phyloP scores from a whole-genome alignment of 2,329 filamentous ascomycete genomes.

The Botrytis cinerea region DNA sequence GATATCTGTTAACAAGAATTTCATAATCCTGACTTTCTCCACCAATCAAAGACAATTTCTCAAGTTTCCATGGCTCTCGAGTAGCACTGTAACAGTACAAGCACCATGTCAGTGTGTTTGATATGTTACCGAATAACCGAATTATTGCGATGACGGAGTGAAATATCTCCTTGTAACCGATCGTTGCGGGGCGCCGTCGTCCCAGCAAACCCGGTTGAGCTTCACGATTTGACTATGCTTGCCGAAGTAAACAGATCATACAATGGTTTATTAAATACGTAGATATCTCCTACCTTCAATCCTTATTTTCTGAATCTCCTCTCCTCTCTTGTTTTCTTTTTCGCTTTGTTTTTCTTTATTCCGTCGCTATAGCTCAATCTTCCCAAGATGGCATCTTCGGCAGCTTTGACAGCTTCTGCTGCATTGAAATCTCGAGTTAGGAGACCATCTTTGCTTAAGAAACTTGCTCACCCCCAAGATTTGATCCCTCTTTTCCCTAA shows the following conservation, averaged over 20 bases:
- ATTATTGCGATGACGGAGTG: conserved; percentile 22
- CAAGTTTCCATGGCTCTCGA: background rate
- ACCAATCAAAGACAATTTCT: background rate
- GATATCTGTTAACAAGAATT: background rate
- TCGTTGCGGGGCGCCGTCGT: conserved; percentile 5
- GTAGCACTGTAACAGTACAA: background rate
- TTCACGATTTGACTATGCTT: background rate
- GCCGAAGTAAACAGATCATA: conserved; percentile 6
- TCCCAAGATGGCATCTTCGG: conserved; percentile 35
- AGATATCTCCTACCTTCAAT: background rate
- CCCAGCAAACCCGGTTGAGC: conserved; percentile 2
- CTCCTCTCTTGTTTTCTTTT: conserved; percentile 1
- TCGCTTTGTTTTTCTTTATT: background rate
- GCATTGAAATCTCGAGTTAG: conserved; percentile 74
- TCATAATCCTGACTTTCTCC: background rate
- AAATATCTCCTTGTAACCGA: conserved; percentile 16
- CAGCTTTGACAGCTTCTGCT: conserved; percentile 39
- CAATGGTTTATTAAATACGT: conserved; percentile 19
- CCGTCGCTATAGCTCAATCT: background rate
- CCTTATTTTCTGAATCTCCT: background rate
- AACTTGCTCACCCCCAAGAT: conserved; percentile 78
- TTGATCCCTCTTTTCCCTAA: conserved; percentile 79
- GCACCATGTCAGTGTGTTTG: background rate
- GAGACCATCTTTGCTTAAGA: conserved; percentile 75
- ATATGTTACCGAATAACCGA: conserved; percentile 22